A percentile compares a stretch with the other conserved stretches of the same genome.
Conservation (phyloP, 495 filamentous ascomycete genomes). For the Aspergillus hancockii region DNA sequence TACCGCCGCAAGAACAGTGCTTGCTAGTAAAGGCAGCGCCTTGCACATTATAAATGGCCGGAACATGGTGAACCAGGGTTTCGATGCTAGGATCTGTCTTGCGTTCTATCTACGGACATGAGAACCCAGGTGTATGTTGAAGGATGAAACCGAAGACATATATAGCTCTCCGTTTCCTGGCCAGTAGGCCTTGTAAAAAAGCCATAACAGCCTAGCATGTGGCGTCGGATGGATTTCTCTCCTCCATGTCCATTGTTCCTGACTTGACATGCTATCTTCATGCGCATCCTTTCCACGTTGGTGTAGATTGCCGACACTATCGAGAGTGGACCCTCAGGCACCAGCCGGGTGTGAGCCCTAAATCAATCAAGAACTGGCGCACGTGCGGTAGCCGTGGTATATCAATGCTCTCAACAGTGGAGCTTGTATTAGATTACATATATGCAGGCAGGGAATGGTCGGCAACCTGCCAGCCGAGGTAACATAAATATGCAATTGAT, state of each 20-base stretch:
- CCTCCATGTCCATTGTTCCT: background rate
- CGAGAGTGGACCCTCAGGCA: background rate
- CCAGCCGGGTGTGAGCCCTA: background rate
- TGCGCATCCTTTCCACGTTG: background rate
- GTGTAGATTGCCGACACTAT: background rate
- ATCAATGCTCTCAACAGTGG: background rate
- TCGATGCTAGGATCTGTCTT: no score
- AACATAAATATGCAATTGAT: background rate
- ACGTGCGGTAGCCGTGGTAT: background rate
- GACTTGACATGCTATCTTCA: background rate
- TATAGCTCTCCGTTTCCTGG: no score
- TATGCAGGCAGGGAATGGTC: no score
- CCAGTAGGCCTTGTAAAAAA: background rate
- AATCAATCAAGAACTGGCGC: background rate
- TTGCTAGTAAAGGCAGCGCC: conserved; percentile 43
- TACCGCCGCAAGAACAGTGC: conserved; percentile 39
- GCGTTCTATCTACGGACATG: no score
- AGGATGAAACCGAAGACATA: no score
- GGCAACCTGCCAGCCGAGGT: background rate
- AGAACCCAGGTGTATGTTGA: no score
- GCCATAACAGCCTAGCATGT: background rate
- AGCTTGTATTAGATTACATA: no score
- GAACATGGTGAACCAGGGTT: background rate
- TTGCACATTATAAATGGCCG: conserved; percentile 14
- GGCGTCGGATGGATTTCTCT: background rate